Percentiles rank a stretch among this genome's conserved stretches.
These are phyloP conservation scores for Psilocybe cubensis DNA, from an alignment of 768 basidiomycete species.

Conservation along the genomic window DNA sequence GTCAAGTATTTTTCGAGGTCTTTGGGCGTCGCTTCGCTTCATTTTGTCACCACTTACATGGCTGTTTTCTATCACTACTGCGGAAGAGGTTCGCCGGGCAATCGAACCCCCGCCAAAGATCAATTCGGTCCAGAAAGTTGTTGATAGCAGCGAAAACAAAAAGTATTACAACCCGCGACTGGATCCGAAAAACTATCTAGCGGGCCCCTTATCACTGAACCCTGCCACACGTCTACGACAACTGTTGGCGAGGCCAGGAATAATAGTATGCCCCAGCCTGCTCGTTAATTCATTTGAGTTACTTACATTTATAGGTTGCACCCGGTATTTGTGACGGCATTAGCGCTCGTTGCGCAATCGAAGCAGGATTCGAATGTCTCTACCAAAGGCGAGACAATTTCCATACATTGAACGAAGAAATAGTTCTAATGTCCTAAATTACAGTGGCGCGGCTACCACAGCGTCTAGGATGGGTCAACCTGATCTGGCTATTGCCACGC, in stretches of 20 bases:
- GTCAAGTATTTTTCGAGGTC: background rate
- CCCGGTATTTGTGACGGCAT: constrained; percentile 83
- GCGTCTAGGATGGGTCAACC: constrained; percentile 79
- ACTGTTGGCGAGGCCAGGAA: constrained; percentile 70
- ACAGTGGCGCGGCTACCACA: constrained; percentile 77
- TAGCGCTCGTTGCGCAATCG: constrained; percentile 77
- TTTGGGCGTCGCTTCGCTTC: background rate
- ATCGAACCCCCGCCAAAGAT: background rate
- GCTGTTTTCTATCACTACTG: background rate
- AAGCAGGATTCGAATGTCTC: constrained; percentile 77
- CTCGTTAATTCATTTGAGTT: background rate
- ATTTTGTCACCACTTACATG: background rate
- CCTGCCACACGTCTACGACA: constrained; percentile 76
- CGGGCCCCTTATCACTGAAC: constrained; percentile 69
- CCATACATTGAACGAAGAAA: background rate
- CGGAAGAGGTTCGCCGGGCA: background rate
- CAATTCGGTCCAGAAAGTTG: background rate
- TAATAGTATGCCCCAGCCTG: constrained; percentile 61
- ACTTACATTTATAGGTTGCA: constrained; percentile 44
- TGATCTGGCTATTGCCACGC: constrained; percentile 78
- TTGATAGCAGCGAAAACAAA: background rate
- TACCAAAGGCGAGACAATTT: constrained; percentile 65
- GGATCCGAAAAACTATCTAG: constrained; percentile 69
- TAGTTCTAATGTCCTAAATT: background rate
- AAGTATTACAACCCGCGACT: constrained; percentile 70